Evolutionary conservation across 495 filamentous ascomycete species (phyloP).

Genomic region (Trichoderma asperelloides): DNA sequence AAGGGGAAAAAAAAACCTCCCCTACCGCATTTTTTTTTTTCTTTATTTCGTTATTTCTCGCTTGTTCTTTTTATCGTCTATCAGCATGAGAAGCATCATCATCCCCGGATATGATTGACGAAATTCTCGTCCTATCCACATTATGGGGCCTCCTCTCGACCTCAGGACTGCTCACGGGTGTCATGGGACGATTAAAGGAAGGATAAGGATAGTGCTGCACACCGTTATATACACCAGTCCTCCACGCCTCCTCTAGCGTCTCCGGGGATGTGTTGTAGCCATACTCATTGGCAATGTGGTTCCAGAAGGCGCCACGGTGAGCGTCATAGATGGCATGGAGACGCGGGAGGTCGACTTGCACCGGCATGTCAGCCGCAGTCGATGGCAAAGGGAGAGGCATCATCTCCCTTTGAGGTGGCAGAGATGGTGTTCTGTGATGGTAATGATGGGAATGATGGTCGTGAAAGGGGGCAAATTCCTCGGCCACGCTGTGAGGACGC

Average conservation of each 20-base stretch:
- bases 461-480: conserved; percentile 9
- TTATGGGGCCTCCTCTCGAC: conserved; percentile 27
- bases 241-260: conserved; percentile 62
- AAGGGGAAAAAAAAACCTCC: too few species aligned
- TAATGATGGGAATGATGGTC: conserved; percentile 19
- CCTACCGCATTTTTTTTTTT: too few species aligned
- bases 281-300: conserved; percentile 59
- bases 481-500: conserved; percentile 9
- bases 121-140: conserved; percentile 44
- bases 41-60: too few species aligned
- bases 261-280: conserved; percentile 52
- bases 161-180: conserved; percentile 36
- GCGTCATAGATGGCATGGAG: conserved; percentile 60
- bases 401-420: conserved; percentile 40
- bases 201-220: not conserved
- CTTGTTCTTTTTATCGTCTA: too few species aligned
- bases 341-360: conserved; percentile 54
- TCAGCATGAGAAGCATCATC: not conserved
- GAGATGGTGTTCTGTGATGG: conserved; percentile 22
- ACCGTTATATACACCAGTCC: conserved; percentile 28
- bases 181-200: conserved; percentile 24
- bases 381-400: conserved; percentile 30
- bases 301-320: conserved; percentile 65
- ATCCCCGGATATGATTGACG: not conserved
- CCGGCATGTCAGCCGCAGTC: conserved; percentile 21